Base-by-base conservation (phyloP, 805 yeast genomes). In the Ogataea pini region DNA sequence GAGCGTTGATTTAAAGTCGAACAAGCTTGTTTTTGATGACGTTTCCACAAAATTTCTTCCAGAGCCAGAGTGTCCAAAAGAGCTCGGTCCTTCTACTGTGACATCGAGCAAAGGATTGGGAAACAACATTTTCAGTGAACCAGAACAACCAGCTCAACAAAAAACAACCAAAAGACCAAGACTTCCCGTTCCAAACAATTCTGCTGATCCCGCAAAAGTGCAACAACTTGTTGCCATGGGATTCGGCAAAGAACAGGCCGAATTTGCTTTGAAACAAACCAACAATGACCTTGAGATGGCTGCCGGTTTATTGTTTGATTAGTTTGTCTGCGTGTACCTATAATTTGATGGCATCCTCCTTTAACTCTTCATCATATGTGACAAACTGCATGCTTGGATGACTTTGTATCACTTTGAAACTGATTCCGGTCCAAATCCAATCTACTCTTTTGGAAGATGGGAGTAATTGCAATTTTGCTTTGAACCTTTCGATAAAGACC, bases 261-360 rank as follows among this genome's bases (percentile, higher is more conserved):
- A 82, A 2, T 59, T 66, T 2, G 96, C 97, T 0, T 69, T 92
- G 44, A 69, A 72, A 22, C 76, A 72, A 50, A 78, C 95, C 1
- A 73, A 76, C 22, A 96, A 96, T 7, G 86, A 91, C 60, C 79
- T 86, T 0, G 97, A 92, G 45, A 55, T 83, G 52, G 98, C 98
- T 0, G 97, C 97, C 1, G 81, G 95, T 1, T 59, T 86, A 41
- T 70, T 90, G 41, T 89, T 89, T 51, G 64, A 51, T 28, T 50
- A 37, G 25, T 33, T 16, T 27, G 10, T 24, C n/a, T n/a, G n/a
- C n/a, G 16, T 39, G 34, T 39, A 27, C 28, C 38, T 33, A 48
- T 16, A 56, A 44, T 41, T 50, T 39, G 28, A 53, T 48, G 14
- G 56, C 57, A n/a, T 57, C 59, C 31, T 51, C 52, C 40, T 48